Evolutionary conservation across 2,329 filamentous ascomycete genomes (phyloP), one percentile per base, ranked within the genome.

Genomic region (Cyphellophora europaea): DNA sequence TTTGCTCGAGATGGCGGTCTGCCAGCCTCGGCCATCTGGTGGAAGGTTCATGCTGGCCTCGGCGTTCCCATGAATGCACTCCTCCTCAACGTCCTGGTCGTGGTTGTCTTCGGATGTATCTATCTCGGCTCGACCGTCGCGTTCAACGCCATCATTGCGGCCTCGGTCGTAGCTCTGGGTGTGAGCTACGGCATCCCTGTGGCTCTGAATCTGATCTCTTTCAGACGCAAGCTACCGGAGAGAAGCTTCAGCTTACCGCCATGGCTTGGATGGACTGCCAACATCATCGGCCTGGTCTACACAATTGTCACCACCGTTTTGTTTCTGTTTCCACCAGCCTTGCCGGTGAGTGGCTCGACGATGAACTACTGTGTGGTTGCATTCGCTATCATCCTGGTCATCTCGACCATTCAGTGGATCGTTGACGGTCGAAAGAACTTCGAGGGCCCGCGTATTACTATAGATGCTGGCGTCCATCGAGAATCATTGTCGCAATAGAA

Each of bases 141-240:
- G 0, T 83, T 85, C 57, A 82, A 79, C 27, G 79, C 79, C 11
- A 81, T 85, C 46, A 69, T 81, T 1, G 75, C 78, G 0, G 73
- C 79, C 0, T 80, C 78, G 0, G 81, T 87, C 0, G 79, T 86
- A 5, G 73, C 80, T 1, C 66, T 88, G 0, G 75, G 79, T 5
- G 60, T 70, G 8, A 73, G 69, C 0, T 74, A 74, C 46, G 64
- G 67, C 11, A 39, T 42, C 16, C 40, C 40, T 5, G 28, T 35
- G n/a, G 19, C 19, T 11, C 21, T 39, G 11, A n/a, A n/a, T n/a
- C 36, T 42, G 13, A 12, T 42, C 11, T 32, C 35, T 23, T 32
- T 33, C 3, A 14, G 32, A 11, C 36, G 40, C 6, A 21, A 19
- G n/a, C 40, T 36, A 2, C 17, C 3, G 13, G 36, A 16, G 5